Evolutionary conservation across 2,329 filamentous ascomycete genomes (phyloP).

Genomic region (Penicillium sp.): DNA sequence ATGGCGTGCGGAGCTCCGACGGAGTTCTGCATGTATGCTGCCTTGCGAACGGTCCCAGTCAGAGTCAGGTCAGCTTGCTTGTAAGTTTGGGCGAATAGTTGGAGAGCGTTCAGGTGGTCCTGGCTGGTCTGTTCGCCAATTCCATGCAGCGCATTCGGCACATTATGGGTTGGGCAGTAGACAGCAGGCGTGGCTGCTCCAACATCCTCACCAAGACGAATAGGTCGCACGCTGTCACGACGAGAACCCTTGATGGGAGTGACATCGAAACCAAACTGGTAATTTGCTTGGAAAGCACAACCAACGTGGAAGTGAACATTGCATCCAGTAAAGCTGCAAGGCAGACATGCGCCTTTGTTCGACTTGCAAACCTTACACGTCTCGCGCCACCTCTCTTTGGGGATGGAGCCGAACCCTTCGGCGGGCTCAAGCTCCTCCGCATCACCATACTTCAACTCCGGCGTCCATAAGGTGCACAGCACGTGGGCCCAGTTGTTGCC

Average conservation of each 20-base stretch:
- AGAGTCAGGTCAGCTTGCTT: constrained; percentile 91
- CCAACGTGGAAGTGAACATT: constrained; percentile 74
- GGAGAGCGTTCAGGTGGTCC: constrained; percentile 74
- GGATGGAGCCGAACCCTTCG: constrained; percentile 86
- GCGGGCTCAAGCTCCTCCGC: constrained; percentile 79
- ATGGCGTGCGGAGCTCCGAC: constrained; percentile 36
- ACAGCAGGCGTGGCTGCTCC: constrained; percentile 83
- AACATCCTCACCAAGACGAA: constrained; percentile 77
- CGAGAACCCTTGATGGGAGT: constrained; percentile 86
- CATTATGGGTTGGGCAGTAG: constrained; percentile 89
- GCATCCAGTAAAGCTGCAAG: constrained; percentile 65
- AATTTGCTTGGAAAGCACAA: constrained; percentile 82
- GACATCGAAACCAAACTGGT: constrained; percentile 86
- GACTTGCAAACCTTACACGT: constrained; percentile 82
- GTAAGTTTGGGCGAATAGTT: constrained; percentile 83
- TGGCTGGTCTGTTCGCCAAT: constrained; percentile 76
- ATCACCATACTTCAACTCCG: constrained; percentile 90
- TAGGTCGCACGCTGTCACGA: constrained; percentile 75
- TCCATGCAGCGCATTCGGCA: constrained; percentile 72
- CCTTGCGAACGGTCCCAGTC: constrained; percentile 91
- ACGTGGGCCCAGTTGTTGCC: constrained; percentile 99
- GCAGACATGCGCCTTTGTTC: constrained; percentile 73
- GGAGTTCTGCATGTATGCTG: constrained; percentile 63
- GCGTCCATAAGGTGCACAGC: constrained; percentile 85
- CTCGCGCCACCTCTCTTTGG: constrained; percentile 71